phyloP scores from a whole-genome alignment of 176 grass and related monocot genomes.

The Paspalum vaginatum region DNA sequence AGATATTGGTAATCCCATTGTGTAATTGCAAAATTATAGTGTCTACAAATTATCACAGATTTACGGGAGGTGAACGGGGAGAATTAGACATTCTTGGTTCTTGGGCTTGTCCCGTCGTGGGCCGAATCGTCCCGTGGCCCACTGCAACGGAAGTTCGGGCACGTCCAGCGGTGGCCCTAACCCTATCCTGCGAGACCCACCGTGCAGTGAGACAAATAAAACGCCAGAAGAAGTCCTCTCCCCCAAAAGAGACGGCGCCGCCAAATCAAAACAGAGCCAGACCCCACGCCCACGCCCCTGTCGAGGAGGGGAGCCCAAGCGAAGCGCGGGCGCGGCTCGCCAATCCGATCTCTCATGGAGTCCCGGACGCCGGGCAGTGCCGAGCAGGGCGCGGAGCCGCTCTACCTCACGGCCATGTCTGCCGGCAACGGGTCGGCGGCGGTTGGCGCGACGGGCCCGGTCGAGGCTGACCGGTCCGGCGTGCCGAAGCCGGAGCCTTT shows the following conservation, averaged over 20 bases:
- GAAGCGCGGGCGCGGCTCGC: too few species aligned
- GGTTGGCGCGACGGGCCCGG: slow-evolving; percentile 11
- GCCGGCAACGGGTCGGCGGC: slow-evolving; percentile 9
- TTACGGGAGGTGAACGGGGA: too few species aligned
- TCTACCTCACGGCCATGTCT: slow-evolving; percentile 3
- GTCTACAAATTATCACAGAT: too few species aligned
- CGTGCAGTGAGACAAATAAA: slow-evolving; percentile 13
- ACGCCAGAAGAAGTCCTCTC: background rate
- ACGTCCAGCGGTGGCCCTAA: slow-evolving; percentile 30
- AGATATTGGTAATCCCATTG: too few species aligned
- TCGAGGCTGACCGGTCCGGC: slow-evolving; percentile 43
- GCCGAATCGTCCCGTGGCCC: slow-evolving; percentile 17
- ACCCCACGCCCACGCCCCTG: too few species aligned
- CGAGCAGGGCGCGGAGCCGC: slow-evolving; percentile 29
- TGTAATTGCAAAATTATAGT: too few species aligned
- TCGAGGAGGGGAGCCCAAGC: background rate
- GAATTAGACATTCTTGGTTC: too few species aligned
- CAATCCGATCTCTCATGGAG: slow-evolving; percentile 49
- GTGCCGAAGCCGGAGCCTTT: slow-evolving; percentile 70
- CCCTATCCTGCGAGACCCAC: slow-evolving; percentile 35
- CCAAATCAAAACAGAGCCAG: slow-evolving; percentile 17
- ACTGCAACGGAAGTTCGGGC: background rate
- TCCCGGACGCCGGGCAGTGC: slow-evolving; percentile 29
- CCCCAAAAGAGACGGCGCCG: slow-evolving; percentile 18
- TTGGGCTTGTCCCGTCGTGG: background rate